Percentiles rank a stretch among this genome's conserved stretches.
Conservation (phyloP, 2,329 filamentous ascomycete genomes). For the Eutypella sp. region DNA sequence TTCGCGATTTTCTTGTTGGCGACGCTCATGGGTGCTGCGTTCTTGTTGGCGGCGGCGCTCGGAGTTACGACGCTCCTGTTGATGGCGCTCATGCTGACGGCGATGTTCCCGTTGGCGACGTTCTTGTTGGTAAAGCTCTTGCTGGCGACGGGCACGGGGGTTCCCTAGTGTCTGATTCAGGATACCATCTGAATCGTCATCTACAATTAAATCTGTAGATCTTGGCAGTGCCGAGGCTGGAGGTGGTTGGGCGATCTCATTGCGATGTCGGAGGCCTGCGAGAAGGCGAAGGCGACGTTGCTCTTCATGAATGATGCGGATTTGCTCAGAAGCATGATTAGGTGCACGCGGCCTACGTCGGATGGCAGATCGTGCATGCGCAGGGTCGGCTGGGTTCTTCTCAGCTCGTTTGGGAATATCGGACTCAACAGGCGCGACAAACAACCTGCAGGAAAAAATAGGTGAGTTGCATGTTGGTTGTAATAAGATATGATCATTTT, state of each 20-base stretch:
- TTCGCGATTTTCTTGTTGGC: too few relatives aligned
- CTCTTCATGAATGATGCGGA: slow-evolving; percentile 29
- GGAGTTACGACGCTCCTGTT: too few relatives aligned
- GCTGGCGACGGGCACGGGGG: too few relatives aligned
- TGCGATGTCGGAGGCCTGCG: slow-evolving; percentile 15
- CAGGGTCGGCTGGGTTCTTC: slow-evolving; percentile 21
- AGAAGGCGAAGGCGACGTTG: slow-evolving; percentile 26
- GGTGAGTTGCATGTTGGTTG: not conserved
- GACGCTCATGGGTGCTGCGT: too few relatives aligned
- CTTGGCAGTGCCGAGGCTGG: not conserved
- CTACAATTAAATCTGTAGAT: not conserved
- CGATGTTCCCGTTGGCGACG: too few relatives aligned
- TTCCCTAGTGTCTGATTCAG: too few relatives aligned
- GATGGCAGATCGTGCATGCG: slow-evolving; percentile 34
- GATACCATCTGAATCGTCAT: not conserved
- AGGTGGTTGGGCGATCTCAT: slow-evolving; percentile 2
- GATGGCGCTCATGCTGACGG: too few relatives aligned
- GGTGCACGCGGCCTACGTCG: slow-evolving; percentile 23
- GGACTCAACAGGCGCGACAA: slow-evolving; percentile 41
- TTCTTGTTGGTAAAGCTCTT: too few relatives aligned
- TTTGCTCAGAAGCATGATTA: slow-evolving; percentile 7
- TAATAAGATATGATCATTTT: not conserved
- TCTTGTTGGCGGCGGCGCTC: too few relatives aligned
- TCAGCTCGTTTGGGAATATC: slow-evolving; percentile 33
- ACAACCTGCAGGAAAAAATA: slow-evolving; percentile 32